Conservation (phyloP, 331 rosid species). For the Acacia pycnantha region DNA sequence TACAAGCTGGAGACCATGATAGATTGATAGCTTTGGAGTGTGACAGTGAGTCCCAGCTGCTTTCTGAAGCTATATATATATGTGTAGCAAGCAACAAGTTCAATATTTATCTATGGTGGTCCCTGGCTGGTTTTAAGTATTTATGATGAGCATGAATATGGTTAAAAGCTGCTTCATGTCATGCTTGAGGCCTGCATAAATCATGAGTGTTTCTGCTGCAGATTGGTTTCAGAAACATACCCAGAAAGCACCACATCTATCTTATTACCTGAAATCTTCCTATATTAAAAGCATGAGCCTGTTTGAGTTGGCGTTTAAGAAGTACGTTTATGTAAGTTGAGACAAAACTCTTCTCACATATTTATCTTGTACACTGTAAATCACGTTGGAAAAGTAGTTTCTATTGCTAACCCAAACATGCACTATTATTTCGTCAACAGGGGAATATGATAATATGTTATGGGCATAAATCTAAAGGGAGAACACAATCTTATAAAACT, state of each 20-base stretch:
- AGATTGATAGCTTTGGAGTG: not conserved
- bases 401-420: too few species aligned
- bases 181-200: not conserved
- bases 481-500: not conserved
- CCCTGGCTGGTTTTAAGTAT: not conserved
- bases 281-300: too few species aligned
- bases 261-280: not conserved
- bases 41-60: not conserved
- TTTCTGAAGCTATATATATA: not conserved
- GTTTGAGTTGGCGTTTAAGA: too few species aligned
- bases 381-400: too few species aligned
- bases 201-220: not conserved
- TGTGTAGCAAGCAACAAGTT: not conserved
- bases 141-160: not conserved
- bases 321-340: too few species aligned
- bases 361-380: too few species aligned
- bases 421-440: not conserved
- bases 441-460: not conserved
- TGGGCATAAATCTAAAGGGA: too few species aligned
- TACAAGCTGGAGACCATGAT: constrained; percentile 16
- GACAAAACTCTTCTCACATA: too few species aligned
- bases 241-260: not conserved
- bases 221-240: not conserved
- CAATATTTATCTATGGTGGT: not conserved
- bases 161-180: not conserved